Base-by-base conservation (phyloP, 306 rosid species). In the Alnus rubra region DNA sequence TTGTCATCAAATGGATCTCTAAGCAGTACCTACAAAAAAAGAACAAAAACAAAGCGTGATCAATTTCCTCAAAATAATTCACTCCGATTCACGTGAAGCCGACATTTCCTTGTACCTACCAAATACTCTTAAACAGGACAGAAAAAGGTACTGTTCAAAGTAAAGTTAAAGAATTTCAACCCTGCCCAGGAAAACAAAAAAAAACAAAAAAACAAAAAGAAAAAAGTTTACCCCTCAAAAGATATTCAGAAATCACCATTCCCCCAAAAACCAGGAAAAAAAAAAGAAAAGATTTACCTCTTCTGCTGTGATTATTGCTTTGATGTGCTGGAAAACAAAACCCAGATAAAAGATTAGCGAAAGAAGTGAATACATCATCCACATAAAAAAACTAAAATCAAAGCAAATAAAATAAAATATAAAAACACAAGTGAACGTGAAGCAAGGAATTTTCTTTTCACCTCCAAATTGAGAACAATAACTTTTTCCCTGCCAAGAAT, bases 381-480 rank as follows among this genome's bases (percentile, higher is more conserved):
- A 45, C 16, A 45, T 2, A 35, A 5, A 39, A 23, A 64, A 75
- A 59, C 8, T 5, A 5, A 33, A 19, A 5, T 13, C 44, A 8
- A 63, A 77, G 3, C 9, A 60, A 79, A 23, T 6, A 30, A 28
- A 23, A 23, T 23, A 23, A 23, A 1, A 12, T 13, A 15, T 35
- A 13, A 47, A 47, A 13, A 62, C 58, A 48, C 14, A 33, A 31
- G 33, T 30, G 63, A 31, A 73, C 1, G 30, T 16, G 42, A 76
- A 78, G 33, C 0, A 18, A 59, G 68, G 71, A 67, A 78, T 59
- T 10, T 3, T 28, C 65, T 59, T 3, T 44, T 68, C 76, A 82
- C 97, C 93, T 92, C 97, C 84, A 92, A 82, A 84, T 92, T 90
- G 55, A 92, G 96, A 86, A 92, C 92, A 86, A 92, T 92, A 54